Evolutionary conservation across 257 asterid genomes (phyloP).

Genomic region (Haberlea rhodopensis): DNA sequence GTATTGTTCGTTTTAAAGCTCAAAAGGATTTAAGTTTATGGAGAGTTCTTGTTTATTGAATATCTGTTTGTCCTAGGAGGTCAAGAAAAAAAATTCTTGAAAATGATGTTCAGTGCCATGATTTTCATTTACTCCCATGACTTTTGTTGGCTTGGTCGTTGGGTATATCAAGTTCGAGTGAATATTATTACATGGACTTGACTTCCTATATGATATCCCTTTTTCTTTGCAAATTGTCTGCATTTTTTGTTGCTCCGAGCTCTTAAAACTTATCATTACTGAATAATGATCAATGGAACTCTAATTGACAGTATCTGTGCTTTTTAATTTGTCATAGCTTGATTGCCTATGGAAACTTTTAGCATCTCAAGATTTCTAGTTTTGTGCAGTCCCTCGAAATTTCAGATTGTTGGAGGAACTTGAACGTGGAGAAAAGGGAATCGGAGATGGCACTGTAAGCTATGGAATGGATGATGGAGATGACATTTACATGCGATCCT

Average conservation of each 20-base stretch:
- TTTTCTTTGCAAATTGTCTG: not conserved
- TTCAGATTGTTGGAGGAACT: constrained; percentile 89
- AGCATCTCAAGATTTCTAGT: constrained; percentile 27
- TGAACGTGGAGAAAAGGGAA: constrained; percentile 92
- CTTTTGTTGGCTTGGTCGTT: not conserved
- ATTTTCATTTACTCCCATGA: not conserved
- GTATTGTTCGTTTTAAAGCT: not conserved
- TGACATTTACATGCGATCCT: constrained; percentile 78
- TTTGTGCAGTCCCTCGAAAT: constrained; percentile 71
- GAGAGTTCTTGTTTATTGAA: not conserved
- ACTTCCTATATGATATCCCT: not conserved
- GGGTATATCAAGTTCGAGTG: not conserved
- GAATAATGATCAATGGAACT: constrained; percentile 1
- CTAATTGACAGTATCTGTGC: no score
- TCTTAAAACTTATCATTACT: not conserved
- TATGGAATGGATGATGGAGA: constrained; percentile 95
- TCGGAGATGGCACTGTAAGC: constrained; percentile 89
- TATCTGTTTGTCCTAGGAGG: not conserved
- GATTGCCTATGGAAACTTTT: constrained; percentile 5
- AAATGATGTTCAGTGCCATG: not conserved
- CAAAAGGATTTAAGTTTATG: no score
- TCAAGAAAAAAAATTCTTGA: not conserved
- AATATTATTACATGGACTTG: not conserved
- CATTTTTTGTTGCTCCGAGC: constrained; percentile 2
- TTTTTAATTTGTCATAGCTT: constrained; percentile 5